Conservation (phyloP, 805 yeast species). For the Kazachstania bromeliacearum region DNA sequence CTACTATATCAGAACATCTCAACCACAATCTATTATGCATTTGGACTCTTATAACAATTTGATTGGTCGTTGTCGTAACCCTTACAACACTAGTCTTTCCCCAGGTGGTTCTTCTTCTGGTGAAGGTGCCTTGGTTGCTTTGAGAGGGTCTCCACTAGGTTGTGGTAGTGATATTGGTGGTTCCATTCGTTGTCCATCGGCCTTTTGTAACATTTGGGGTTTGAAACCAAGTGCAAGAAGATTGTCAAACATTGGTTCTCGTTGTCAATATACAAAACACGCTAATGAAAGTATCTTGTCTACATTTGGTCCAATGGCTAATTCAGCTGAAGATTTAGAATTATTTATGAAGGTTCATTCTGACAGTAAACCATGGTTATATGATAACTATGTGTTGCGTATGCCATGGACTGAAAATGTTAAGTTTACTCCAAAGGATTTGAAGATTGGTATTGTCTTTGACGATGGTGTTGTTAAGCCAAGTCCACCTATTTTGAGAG, state of each 20-base stretch:
- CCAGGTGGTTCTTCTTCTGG: not conserved
- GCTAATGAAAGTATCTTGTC: not conserved
- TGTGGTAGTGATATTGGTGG: conserved; percentile 1
- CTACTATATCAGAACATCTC: not conserved
- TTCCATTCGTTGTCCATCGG: not conserved
- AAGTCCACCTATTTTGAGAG: not conserved
- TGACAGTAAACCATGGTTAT: not conserved
- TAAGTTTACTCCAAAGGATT: not conserved
- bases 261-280: not conserved
- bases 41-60: not conserved
- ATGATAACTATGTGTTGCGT: not conserved
- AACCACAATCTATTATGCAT: not conserved
- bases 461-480: not conserved
- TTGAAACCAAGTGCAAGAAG: not conserved
- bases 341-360: not conserved
- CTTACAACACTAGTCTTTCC: not conserved
- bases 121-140: not conserved
- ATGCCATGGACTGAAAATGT: conserved; percentile 1
- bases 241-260: not conserved
- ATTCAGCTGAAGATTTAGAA: not conserved
- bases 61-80: not conserved
- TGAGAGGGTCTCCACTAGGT: not conserved
- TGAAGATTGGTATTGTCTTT: not conserved
- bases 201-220: not conserved
- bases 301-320: not conserved